Evolutionary conservation across 1,284 basidiomycete species (phyloP).

Genomic region (Irpex sp.): DNA sequence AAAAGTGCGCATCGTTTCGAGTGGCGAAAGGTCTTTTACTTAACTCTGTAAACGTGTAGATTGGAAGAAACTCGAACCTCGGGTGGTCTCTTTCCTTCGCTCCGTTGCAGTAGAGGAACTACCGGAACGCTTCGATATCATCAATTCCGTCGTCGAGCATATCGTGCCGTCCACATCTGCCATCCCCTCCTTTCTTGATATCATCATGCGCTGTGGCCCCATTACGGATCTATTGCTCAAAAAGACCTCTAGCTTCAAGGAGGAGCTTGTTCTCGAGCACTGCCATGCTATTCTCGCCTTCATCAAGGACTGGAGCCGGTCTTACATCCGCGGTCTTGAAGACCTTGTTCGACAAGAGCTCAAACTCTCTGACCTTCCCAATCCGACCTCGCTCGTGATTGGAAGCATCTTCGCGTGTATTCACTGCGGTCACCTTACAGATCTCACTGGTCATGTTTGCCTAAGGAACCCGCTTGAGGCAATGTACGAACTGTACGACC

Average conservation of each 20-base stretch:
- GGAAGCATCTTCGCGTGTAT: background rate
- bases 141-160: background rate
- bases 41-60: background rate
- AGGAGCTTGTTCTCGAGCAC: background rate
- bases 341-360: background rate
- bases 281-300: background rate
- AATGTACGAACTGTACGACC: background rate
- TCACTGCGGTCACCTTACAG: background rate
- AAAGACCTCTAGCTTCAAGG: background rate
- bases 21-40: background rate
- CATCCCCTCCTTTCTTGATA: background rate
- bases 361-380: background rate
- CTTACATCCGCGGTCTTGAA: background rate
- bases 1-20: background rate
- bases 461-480: background rate
- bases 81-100: background rate
- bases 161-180: background rate
- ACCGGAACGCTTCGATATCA: background rate
- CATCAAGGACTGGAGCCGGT: background rate
- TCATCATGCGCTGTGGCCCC: background rate
- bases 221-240: background rate
- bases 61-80: background rate
- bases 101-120: background rate
- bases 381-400: background rate
- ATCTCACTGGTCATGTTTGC: background rate